Percentiles rank a stretch among this genome's conserved stretches.
phyloP scores from a whole-genome alignment of 1,284 basidiomycete genomes.

The Erythrobasidium hasegawianum region DNA sequence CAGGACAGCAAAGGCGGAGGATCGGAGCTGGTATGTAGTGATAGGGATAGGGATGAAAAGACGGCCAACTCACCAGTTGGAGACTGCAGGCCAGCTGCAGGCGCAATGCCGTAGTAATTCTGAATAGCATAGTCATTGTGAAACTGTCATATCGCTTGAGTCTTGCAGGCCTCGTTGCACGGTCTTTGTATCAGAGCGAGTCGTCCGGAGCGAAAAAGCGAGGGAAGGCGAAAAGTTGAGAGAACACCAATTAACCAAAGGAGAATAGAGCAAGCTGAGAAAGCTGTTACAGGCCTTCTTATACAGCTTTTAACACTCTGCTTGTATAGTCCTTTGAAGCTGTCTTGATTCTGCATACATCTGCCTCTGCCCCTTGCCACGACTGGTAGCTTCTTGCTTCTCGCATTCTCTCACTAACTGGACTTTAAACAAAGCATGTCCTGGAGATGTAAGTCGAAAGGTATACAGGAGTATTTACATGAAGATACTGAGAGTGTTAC shows the following conservation, averaged over 20 bases:
- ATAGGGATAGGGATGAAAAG: neutral
- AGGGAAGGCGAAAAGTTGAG: too few relatives aligned
- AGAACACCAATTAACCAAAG: too few relatives aligned
- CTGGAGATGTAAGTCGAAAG: slow-evolving; percentile 26
- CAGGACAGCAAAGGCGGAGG: neutral
- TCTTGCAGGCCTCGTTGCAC: neutral
- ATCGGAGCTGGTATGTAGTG: too few relatives aligned
- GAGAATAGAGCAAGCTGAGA: too few relatives aligned
- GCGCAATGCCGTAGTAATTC: neutral
- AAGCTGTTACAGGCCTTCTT: too few relatives aligned
- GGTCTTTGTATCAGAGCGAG: too few relatives aligned
- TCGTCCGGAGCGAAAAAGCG: too few relatives aligned
- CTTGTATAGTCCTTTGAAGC: neutral
- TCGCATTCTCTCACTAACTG: neutral
- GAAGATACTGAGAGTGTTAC: neutral
- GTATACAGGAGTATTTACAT: too few relatives aligned
- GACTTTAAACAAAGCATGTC: slow-evolving; percentile 9
- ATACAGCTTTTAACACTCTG: neutral
- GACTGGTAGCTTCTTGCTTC: neutral
- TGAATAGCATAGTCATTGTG: neutral
- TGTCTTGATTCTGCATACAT: neutral
- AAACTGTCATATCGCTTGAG: too few relatives aligned
- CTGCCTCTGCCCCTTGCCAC: neutral
- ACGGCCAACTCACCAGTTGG: neutral
- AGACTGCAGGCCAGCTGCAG: neutral